Conservation (phyloP, 305 asterid species). For the Solanum chacoense region DNA sequence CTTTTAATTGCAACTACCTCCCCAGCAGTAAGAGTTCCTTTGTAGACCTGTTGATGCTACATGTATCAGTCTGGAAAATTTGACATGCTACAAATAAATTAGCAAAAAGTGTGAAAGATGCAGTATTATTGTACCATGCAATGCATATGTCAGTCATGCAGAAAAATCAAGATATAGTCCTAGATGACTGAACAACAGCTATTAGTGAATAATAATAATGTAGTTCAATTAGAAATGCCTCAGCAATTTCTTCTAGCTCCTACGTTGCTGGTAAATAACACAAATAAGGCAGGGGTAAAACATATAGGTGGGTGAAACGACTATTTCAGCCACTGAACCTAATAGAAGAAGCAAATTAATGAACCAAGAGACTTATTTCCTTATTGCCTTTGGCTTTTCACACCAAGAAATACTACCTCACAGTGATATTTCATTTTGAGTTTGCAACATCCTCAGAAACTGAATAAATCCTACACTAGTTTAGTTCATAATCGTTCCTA, state of each 20-base stretch:
- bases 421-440: not conserved
- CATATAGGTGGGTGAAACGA: not conserved
- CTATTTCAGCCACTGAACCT: not conserved
- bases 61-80: not conserved
- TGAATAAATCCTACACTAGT: not conserved
- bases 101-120: not conserved
- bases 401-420: not conserved
- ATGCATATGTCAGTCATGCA: not conserved
- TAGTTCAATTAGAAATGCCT: not conserved
- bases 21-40: constrained; percentile 43
- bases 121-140: not conserved
- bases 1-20: constrained; percentile 80
- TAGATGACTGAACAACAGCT: not conserved
- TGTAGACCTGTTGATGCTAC: constrained; percentile 51
- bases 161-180: not conserved
- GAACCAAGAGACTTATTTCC: not conserved
- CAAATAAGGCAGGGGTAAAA: not conserved
- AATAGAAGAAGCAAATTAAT: not conserved
- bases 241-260: not conserved
- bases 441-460: not conserved
- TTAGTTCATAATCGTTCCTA: not conserved
- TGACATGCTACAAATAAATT: not conserved
- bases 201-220: not conserved
- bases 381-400: not conserved
- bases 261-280: not conserved